phyloP scores from a whole-genome alignment of 2,329 filamentous ascomycete species.

The Penicillium sclerotiorum region DNA sequence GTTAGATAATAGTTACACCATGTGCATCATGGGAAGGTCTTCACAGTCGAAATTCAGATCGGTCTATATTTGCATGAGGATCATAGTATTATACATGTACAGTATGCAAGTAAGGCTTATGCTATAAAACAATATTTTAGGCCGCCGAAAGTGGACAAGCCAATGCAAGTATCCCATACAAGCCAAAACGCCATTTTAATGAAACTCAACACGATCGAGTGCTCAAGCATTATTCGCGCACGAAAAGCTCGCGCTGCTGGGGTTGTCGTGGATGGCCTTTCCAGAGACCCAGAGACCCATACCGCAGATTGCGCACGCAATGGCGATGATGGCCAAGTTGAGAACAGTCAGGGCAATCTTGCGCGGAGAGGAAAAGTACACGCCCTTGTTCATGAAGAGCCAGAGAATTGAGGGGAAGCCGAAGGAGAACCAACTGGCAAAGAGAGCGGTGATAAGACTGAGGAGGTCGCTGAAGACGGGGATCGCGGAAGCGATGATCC shows the following conservation, averaged over 20 bases:
- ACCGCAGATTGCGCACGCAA: conserved; percentile 31
- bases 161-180: neutral
- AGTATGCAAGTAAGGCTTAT: neutral
- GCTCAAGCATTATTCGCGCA: conserved; percentile 32
- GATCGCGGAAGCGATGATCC: conserved; percentile 69
- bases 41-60: no score
- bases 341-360: conserved; percentile 33
- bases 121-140: neutral
- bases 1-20: no score
- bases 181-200: conserved; percentile 1
- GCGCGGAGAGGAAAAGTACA: conserved; percentile 32
- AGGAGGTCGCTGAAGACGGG: conserved; percentile 70
- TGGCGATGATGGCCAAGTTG: conserved; percentile 27
- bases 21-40: no score
- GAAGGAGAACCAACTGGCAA: conserved; percentile 68
- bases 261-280: conserved; percentile 37
- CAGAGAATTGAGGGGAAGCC: conserved; percentile 42
- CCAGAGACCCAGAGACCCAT: conserved; percentile 40
- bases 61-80: no score
- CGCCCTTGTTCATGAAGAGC: conserved; percentile 39
- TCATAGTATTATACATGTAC: no score
- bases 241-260: conserved; percentile 35
- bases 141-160: no score
- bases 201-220: neutral
- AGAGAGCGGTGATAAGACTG: conserved; percentile 64